phyloP scores from a whole-genome alignment of 495 filamentous ascomycete genomes.

The Daldinia caldariorum region DNA sequence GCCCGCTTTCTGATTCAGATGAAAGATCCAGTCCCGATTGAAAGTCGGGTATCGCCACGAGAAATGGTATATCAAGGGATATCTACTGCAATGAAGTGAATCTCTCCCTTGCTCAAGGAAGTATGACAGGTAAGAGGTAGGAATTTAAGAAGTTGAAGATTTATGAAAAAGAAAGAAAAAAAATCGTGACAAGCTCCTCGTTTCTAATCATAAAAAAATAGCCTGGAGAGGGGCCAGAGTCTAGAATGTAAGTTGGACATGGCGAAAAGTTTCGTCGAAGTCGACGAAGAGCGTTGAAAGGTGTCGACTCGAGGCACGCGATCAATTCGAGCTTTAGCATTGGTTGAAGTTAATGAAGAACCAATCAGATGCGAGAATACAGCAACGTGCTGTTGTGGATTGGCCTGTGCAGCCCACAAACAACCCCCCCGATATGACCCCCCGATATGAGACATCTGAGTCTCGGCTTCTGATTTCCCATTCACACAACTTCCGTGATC shows the following conservation, averaged over 20 bases:
- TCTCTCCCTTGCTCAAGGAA: slow-evolving; percentile 4
- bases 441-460: slow-evolving; percentile 28
- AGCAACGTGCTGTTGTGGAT: slow-evolving; percentile 39
- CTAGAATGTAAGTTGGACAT: slow-evolving; percentile 39
- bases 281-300: slow-evolving; percentile 39
- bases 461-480: slow-evolving; percentile 19
- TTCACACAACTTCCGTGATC: background rate
- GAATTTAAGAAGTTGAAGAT: slow-evolving; percentile 4
- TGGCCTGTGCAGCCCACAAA: slow-evolving; percentile 34
- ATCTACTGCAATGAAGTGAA: slow-evolving; percentile 14
- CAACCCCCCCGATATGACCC: slow-evolving; percentile 30
- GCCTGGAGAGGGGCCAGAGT: slow-evolving; percentile 26
- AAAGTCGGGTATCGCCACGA: slow-evolving; percentile 6
- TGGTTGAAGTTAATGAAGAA: slow-evolving; percentile 30
- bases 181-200: background rate
- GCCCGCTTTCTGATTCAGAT: slow-evolving; percentile 3
- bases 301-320: slow-evolving; percentile 49
- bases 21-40: background rate
- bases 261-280: slow-evolving; percentile 18
- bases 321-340: slow-evolving; percentile 49
- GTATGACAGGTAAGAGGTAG: slow-evolving; percentile 2
- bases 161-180: slow-evolving; percentile 3
- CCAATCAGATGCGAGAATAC: slow-evolving; percentile 39
- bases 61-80: slow-evolving; percentile 5
- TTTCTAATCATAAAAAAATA: slow-evolving; percentile 18